These are phyloP conservation scores for Boletus rex-veris DNA, from an alignment of 768 basidiomycete genomes.

Conservation along the genomic window DNA sequence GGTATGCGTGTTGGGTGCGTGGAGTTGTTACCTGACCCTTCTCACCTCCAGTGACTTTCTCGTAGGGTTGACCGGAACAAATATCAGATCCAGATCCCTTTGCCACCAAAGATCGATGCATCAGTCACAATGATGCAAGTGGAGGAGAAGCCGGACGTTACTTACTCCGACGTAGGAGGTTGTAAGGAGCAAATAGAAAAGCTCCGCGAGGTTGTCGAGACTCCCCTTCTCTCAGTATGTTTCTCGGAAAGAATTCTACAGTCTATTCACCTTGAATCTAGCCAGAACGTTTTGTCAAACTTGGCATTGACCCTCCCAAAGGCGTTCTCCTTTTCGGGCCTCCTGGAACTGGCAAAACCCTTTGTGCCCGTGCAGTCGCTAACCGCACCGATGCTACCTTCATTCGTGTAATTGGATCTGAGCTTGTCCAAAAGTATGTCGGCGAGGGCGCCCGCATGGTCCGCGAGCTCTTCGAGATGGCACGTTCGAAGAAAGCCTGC, in stretches of 20 bases:
- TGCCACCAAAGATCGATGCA: conserved; percentile 98
- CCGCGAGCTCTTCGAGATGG: conserved; percentile 98
- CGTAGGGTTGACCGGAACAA: conserved; percentile 89
- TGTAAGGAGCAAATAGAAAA: conserved; percentile 99
- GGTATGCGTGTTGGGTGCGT: conserved; percentile 99
- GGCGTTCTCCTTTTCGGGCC: conserved; percentile 95
- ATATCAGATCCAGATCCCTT: conserved; percentile 97
- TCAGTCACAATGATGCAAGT: conserved; percentile 99
- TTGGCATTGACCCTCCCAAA: conserved; percentile 98
- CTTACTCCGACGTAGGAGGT: conserved; percentile 96
- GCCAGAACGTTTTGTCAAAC: conserved; percentile 98
- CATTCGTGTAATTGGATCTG: conserved; percentile 98
- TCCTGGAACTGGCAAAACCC: conserved; percentile 97
- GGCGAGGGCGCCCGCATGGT: conserved; percentile 99
- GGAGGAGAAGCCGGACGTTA: conserved; percentile 97
- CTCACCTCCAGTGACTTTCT: conserved; percentile 4
- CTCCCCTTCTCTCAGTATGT: conserved; percentile 87
- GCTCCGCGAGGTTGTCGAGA: conserved; percentile 95
- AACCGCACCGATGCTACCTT: conserved; percentile 99
- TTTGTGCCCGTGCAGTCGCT: conserved; percentile 96
- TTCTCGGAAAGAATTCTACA: not conserved
- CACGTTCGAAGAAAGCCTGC: conserved; percentile 96
- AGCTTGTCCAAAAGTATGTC: conserved; percentile 99
- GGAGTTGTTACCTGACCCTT: not conserved
- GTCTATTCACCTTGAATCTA: conserved; percentile 35